Evolutionary conservation across 225 moss, liverwort and hornwort species (phyloP).

Genomic region (Physcomitrium patens): DNA sequence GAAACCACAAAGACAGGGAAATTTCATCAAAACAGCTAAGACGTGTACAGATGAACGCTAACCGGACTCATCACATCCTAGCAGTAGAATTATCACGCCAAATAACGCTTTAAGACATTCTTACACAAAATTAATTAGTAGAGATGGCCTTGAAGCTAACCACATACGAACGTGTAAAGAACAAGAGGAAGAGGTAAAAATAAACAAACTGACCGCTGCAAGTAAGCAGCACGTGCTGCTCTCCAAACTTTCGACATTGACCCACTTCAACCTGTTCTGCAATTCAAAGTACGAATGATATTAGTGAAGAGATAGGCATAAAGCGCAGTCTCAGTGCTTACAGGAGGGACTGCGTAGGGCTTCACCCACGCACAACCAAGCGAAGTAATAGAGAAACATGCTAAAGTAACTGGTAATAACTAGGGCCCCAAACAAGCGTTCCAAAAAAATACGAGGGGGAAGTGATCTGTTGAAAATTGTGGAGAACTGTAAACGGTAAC

Average conservation of each 20-base stretch:
- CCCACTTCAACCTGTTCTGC: conserved; percentile 36
- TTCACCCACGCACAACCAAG: not conserved
- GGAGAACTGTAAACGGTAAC: not conserved
- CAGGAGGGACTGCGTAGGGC: too few species aligned
- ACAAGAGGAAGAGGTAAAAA: conserved; percentile 1
- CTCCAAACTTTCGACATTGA: conserved; percentile 68
- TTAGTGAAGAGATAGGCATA: conserved; percentile 9
- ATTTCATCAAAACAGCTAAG: too few species aligned
- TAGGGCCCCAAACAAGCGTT: not conserved
- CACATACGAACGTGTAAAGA: not conserved
- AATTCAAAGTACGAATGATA: conserved; percentile 13
- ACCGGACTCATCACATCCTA: not conserved
- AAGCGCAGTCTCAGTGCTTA: not conserved
- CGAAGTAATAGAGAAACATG: not conserved
- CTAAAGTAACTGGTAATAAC: not conserved
- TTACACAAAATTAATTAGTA: not conserved
- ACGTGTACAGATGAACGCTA: too few species aligned
- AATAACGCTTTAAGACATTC: conserved; percentile 3
- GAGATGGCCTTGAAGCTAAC: conserved; percentile 4
- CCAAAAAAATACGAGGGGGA: not conserved
- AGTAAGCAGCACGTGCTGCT: conserved; percentile 54
- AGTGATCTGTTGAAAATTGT: not conserved
- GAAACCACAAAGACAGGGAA: too few species aligned
- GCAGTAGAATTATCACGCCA: conserved; percentile 18
- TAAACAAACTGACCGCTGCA: conserved; percentile 47